Evolutionary conservation across 2,329 filamentous ascomycete species (phyloP).

Genomic region (Talaromyces albobiverticillius): DNA sequence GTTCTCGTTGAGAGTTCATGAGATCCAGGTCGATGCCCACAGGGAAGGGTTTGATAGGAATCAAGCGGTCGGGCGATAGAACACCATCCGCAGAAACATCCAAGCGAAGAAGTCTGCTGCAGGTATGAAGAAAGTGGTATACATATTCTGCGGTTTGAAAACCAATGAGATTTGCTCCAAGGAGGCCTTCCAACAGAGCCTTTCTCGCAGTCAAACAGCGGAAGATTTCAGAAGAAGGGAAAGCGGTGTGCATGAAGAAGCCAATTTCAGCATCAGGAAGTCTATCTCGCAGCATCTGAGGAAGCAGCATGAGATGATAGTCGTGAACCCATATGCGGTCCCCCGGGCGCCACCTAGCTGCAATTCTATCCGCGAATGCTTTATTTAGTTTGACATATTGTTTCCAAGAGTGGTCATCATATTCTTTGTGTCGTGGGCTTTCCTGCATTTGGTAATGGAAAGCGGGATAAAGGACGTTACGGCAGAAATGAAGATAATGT

Average conservation of each 20-base stretch:
- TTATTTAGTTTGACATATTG: constrained; percentile 91
- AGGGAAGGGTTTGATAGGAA: constrained; percentile 75
- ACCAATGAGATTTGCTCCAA: constrained; percentile 85
- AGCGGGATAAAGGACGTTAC: constrained; percentile 92
- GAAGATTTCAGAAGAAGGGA: constrained; percentile 94
- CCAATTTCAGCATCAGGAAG: constrained; percentile 84
- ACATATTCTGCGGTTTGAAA: constrained; percentile 93
- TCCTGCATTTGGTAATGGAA: constrained; percentile 98
- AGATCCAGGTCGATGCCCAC: constrained; percentile 84
- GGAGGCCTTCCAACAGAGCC: constrained; percentile 82
- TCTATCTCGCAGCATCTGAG: constrained; percentile 79
- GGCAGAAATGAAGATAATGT: constrained; percentile 93
- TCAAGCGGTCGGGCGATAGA: constrained; percentile 82
- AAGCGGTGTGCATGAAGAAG: constrained; percentile 91
- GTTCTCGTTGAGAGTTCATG: constrained; percentile 65
- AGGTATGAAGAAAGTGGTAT: constrained; percentile 90
- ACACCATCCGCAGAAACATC: constrained; percentile 83
- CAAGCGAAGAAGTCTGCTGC: constrained; percentile 78
- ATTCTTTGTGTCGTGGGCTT: constrained; percentile 94
- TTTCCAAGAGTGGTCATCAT: constrained; percentile 92
- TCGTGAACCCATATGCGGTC: constrained; percentile 94
- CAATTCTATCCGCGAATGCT: constrained; percentile 82
- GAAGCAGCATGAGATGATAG: constrained; percentile 86
- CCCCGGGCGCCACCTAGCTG: constrained; percentile 84
- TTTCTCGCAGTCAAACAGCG: constrained; percentile 80